phyloP scores from a whole-genome alignment of 805 yeast genomes.

The Scheffersomyces lignosus region DNA sequence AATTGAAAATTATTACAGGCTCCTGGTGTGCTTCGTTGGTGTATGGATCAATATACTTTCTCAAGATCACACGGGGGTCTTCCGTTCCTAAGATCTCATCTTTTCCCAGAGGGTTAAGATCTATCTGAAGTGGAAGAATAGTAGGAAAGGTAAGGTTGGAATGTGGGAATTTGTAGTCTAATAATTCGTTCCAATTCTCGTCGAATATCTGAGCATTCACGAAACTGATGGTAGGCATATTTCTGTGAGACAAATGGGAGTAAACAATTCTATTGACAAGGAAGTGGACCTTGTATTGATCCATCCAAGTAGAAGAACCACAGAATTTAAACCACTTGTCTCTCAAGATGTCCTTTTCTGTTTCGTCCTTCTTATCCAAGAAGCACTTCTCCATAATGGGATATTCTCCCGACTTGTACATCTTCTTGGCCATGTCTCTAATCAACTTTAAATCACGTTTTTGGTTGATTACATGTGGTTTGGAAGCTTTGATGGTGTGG shows the following conservation, averaged over 20 bases:
- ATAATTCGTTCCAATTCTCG: conserved; percentile 19
- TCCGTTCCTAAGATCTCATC: conserved; percentile 12
- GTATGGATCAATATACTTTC: conserved; percentile 6
- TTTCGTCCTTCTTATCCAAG: conserved; percentile 9
- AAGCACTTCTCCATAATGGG: conserved; percentile 9
- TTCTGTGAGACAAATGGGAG: conserved; percentile 2
- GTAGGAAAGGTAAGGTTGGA: background rate
- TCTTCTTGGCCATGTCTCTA: conserved; percentile 8
- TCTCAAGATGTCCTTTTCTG: conserved; percentile 9
- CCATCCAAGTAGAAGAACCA: conserved; percentile 10
- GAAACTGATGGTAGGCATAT: conserved; percentile 8
- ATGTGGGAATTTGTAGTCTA: conserved; percentile 4
- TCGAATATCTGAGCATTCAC: conserved; percentile 21
- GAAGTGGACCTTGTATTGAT: conserved; percentile 7
- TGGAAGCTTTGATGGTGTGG: background rate
- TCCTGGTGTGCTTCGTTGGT: conserved; percentile 15
- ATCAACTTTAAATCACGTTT: conserved; percentile 6
- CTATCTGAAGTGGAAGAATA: background rate
- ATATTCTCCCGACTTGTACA: conserved; percentile 5
- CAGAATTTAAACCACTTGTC: conserved; percentile 14
- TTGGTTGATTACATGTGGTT: background rate
- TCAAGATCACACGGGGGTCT: conserved; percentile 17
- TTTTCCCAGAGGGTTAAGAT: background rate
- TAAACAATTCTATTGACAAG: conserved; percentile 8
- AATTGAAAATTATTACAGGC: conserved; percentile 22